Percentiles rank a stretch among this genome's conserved stretches.
These are phyloP conservation scores for Bolboschoenus planiculmis DNA, from an alignment of 176 grass and related monocot species.

Conservation along the genomic window DNA sequence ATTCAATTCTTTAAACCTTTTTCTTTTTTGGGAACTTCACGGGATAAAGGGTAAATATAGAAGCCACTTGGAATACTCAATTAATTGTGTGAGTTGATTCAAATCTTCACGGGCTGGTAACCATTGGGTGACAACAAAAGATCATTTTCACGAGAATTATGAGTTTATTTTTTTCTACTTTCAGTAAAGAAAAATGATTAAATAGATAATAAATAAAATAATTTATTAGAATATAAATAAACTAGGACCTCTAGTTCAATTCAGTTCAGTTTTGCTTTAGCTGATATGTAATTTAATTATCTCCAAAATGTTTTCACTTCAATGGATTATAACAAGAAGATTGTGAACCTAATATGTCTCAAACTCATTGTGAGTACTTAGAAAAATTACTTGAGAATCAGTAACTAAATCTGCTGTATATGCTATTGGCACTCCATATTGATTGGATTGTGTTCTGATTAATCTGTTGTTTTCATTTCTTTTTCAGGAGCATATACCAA, in stretches of 20 bases:
- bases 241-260: neutral
- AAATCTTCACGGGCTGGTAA: constrained; percentile 4
- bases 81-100: constrained; percentile 5
- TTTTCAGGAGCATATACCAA: constrained; percentile 74
- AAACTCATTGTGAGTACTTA: neutral
- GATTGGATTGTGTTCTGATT: neutral
- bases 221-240: neutral
- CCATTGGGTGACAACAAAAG: neutral
- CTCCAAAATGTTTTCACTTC: neutral
- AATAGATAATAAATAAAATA: neutral
- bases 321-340: neutral
- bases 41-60: constrained; percentile 4
- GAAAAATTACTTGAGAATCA: neutral
- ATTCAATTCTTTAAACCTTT: neutral
- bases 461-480: neutral
- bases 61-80: neutral
- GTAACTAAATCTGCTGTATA: neutral
- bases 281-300: neutral
- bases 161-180: neutral
- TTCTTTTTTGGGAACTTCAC: constrained; percentile 17
- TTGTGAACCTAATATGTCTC: neutral
- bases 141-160: constrained; percentile 7
- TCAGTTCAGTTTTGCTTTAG: neutral
- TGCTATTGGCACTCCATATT: neutral
- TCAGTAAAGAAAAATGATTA: neutral